These are phyloP conservation scores for Venturia aucupariae DNA, from an alignment of 2,329 filamentous ascomycete genomes.

Conservation along the genomic window DNA sequence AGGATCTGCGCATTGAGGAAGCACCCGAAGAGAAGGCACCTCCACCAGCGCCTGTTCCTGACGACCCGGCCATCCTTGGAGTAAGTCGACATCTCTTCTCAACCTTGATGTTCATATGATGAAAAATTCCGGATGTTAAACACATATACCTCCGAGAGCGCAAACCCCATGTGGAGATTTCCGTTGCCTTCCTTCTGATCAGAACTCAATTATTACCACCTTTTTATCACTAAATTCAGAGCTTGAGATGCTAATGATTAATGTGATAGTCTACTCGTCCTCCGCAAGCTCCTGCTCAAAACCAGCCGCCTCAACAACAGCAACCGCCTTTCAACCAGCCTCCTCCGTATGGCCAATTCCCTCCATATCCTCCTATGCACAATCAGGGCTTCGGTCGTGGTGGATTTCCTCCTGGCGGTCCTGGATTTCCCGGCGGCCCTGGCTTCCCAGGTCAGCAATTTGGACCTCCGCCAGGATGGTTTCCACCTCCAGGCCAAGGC, in stretches of 20 bases:
- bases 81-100: constrained; percentile 54
- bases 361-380: constrained; percentile 32
- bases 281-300: constrained; percentile 11
- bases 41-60: constrained; percentile 69
- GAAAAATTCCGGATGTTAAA: constrained; percentile 98
- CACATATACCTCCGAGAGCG: constrained; percentile 77
- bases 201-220: constrained; percentile 14
- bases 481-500: constrained; percentile 33
- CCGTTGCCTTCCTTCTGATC: constrained; percentile 99
- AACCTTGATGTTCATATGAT: constrained; percentile 52
- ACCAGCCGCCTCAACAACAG: constrained; percentile 19
- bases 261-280: constrained; percentile 15
- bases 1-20: constrained; percentile 91
- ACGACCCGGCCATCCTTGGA: constrained; percentile 93
- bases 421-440: constrained; percentile 19
- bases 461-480: constrained; percentile 12
- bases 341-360: constrained; percentile 28
- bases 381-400: constrained; percentile 39
- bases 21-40: constrained; percentile 56
- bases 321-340: constrained; percentile 31
- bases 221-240: constrained; percentile 18
- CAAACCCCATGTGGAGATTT: constrained; percentile 92
- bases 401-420: constrained; percentile 34
- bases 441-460: neutral
- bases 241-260: constrained; percentile 12